Base-by-base conservation (phyloP, 2,329 filamentous ascomycete species). In the Ceratocystis diversiconidia region DNA sequence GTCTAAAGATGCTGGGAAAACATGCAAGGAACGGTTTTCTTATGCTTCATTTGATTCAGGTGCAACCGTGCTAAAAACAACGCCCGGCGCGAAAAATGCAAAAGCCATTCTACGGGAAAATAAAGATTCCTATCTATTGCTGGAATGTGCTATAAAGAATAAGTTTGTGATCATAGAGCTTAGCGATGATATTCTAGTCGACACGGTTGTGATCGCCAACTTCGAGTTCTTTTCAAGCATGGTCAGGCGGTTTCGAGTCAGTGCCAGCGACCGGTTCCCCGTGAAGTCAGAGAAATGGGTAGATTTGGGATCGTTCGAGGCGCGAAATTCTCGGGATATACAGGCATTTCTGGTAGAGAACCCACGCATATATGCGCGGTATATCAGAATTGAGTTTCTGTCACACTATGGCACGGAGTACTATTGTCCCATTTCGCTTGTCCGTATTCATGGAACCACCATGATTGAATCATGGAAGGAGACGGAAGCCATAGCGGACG, bases 201-300 rank as follows among this genome's bases (percentile, higher is more conserved):
- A 99, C 73, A 99, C 94, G 0, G 81, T 99, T 50, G 94, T 97
- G n/a, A 80, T 99, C 64, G 94, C 92, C 68, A 99, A 99, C 74
- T 99, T 95, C 71, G 94, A 99, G 74, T 99, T 99, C 78, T 99
- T 99, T 79, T 96, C 91, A 65, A 96, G 91, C 73, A 96, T 95
- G 82, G 89, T 97, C 71, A 87, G 91, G 64, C 88, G 86, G 61
- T 96, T 99, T 74, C 83, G 89, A 63, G 85, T 97, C 70, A 95
- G 90, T 73, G 92, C 96, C 61, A 95, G 92, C 66, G 94, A 97
- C 76, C 85, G 90, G 66, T 97, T 96, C 74, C 94, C 94, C 0
- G 89, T 94, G 64, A 97, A 96, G 75, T 75, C 84, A 65, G 92
- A 96, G 62, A 90, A 94, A 70, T 99, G 94, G 94, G 90, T 87